These are phyloP conservation scores for Gossypium anomalum DNA, from an alignment of 345 rosid species.

Conservation along the genomic window DNA sequence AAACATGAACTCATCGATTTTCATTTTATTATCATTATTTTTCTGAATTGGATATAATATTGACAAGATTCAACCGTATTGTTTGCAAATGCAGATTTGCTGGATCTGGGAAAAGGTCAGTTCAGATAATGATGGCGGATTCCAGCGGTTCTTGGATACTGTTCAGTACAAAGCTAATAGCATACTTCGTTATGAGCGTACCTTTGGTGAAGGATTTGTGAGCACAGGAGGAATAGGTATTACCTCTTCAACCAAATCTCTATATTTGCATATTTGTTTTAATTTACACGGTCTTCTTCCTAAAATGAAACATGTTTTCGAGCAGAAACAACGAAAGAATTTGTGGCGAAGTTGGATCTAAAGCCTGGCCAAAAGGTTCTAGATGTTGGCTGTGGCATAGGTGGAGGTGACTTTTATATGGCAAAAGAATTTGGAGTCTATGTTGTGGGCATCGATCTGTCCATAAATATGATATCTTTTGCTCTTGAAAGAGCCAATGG, in stretches of 20 bases:
- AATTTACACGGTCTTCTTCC: background rate
- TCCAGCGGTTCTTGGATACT: conserved; percentile 92
- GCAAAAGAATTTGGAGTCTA: conserved; percentile 80
- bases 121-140: conserved; percentile 77
- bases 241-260: conserved; percentile 7
- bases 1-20: background rate
- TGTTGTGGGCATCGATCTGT: conserved; percentile 92
- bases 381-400: conserved; percentile 98
- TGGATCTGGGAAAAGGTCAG: conserved; percentile 87
- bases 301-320: conserved; percentile 6
- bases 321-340: conserved; percentile 94
- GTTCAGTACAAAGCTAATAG: conserved; percentile 82
- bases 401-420: conserved; percentile 99
- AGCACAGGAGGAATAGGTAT: conserved; percentile 97
- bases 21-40: background rate
- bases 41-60: conserved; percentile 5
- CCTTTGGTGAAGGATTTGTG: conserved; percentile 89
- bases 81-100: conserved; percentile 65
- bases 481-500: conserved; percentile 95
- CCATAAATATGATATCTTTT: conserved; percentile 88
- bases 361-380: conserved; percentile 92
- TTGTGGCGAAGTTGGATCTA: conserved; percentile 78
- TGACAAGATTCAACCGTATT: conserved; percentile 11
- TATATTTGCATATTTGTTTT: background rate
- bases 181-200: conserved; percentile 88